Base-by-base conservation (phyloP, 441 rosid genomes). In the Lagerstroemia fauriei region DNA sequence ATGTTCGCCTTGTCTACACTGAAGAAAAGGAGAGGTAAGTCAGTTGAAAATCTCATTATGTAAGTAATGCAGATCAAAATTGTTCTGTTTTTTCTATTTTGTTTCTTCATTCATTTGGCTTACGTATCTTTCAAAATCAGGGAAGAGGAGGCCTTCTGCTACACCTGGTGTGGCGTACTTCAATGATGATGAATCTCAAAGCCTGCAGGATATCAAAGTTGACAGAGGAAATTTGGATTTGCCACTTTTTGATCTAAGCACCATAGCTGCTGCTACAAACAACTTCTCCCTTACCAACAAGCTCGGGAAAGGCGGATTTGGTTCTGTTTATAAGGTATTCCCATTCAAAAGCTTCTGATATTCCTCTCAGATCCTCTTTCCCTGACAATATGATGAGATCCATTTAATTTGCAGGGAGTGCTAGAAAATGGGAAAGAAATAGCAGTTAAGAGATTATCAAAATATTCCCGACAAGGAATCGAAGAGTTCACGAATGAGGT, bases 221-320 rank as follows among this genome's bases (percentile, higher is more conserved):
- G 71, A 66, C 16, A 66, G 38, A 1, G 11, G 71, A 66, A 66
- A 66, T 2, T 66, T 10, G 18, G 97, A 94, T 59, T 76, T 95
- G 70, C 98, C 95, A 9, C 78, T 91, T 78, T 87, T 92, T 82
- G 92, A 92, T 83, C 91, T 93, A 78, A 85, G 75, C n/a, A 87
- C 88, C 50, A 81, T 95, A 32, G 88, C 85, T 50, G 82, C 68
- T 1, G 95, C 95, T 34, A 94, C 97, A 0, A 38, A 88, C 41
- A 87, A 91, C 85, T 94, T 94, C 71, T 80, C 92, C 16, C 84
- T 83, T 1, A 80, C 85, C 41, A 90, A 90, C 80, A 91, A 89
- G 83, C 88, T 94, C 4, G 97, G 97, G 44, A 90, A 90, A 84
- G 97, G 98, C 25, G 98, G 96, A 46, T 95, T 94, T 59, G 98